Evolutionary conservation across 2,329 filamentous ascomycete genomes (phyloP).

Genomic region (Lecanicillium sp.): DNA sequence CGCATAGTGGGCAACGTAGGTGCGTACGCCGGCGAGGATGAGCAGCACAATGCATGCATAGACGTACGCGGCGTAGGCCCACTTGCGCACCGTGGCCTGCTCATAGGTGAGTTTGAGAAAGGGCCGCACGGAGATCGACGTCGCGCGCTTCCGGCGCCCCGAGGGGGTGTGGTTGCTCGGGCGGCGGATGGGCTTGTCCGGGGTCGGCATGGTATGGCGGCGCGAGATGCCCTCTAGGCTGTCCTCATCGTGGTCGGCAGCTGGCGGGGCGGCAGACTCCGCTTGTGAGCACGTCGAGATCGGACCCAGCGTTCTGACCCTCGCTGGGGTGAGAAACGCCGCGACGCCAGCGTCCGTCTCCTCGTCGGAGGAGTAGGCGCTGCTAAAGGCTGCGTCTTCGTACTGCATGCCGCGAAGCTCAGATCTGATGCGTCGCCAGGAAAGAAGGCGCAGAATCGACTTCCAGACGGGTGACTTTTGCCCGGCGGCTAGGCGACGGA

Average conservation of each 20-base stretch:
- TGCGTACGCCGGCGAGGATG: conserved; percentile 65
- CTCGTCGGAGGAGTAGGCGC: conserved; percentile 27
- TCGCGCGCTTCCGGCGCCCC: conserved; percentile 59
- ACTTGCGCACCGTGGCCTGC: conserved; percentile 72
- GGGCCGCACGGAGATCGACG: conserved; percentile 59
- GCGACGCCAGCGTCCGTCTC: conserved; percentile 21
- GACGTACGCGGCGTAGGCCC: conserved; percentile 74
- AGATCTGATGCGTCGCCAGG: conserved; percentile 42
- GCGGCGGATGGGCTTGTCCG: conserved; percentile 28
- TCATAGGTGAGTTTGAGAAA: conserved; percentile 75
- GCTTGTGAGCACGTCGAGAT: neutral
- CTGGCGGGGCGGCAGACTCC: conserved; percentile 14
- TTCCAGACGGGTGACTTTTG: conserved; percentile 32
- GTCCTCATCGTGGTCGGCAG: conserved; percentile 18
- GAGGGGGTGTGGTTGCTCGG: conserved; percentile 51
- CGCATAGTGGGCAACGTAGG: conserved; percentile 61
- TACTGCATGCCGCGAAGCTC: conserved; percentile 28
- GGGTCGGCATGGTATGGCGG: conserved; percentile 49
- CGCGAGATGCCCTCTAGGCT: conserved; percentile 23
- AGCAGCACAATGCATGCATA: conserved; percentile 62
- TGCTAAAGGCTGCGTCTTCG: conserved; percentile 28
- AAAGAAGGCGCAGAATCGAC: conserved; percentile 34
- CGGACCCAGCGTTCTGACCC: conserved; percentile 25
- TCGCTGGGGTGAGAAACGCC: conserved; percentile 18
- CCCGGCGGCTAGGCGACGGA: conserved; percentile 50